A percentile compares a stretch with the other conserved stretches of the same genome.
Evolutionary conservation across 768 basidiomycete genomes (phyloP).

Genomic region (Coprinellus aureogranulatus): DNA sequence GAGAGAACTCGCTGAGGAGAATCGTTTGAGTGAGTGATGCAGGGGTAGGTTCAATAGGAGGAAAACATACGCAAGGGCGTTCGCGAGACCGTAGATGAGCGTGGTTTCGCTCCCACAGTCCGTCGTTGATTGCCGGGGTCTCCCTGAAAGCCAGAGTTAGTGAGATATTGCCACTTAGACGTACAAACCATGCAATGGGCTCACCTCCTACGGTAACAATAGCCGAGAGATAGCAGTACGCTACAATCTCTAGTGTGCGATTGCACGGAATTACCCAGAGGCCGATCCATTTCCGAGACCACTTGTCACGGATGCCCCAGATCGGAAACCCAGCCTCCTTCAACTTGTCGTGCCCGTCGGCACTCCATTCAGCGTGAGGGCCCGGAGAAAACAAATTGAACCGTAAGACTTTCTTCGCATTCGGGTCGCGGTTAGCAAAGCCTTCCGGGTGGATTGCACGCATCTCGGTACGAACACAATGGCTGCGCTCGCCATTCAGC

Average conservation of each 20-base stretch:
- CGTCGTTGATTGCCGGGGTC: slow-evolving; percentile 15
- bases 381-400: slow-evolving; percentile 19
- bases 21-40: too few relatives aligned
- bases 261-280: slow-evolving; percentile 29
- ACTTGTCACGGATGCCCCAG: slow-evolving; percentile 26
- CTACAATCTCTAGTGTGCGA: slow-evolving; percentile 15
- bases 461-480: slow-evolving; percentile 5
- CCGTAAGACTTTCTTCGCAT: slow-evolving; percentile 20
- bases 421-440: slow-evolving; percentile 7
- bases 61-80: slow-evolving; percentile 16
- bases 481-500: not conserved
- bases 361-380: slow-evolving; percentile 27
- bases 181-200: not conserved
- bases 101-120: slow-evolving; percentile 17
- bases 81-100: slow-evolving; percentile 14
- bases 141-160: slow-evolving; percentile 7
- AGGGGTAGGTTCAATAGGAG: too few relatives aligned
- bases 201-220: slow-evolving; percentile 19
- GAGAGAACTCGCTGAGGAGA: not conserved
- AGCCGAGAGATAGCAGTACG: slow-evolving; percentile 21
- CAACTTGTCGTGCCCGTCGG: slow-evolving; percentile 35
- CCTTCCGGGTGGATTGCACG: slow-evolving; percentile 1
- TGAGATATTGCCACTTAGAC: not conserved
- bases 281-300: slow-evolving; percentile 15
- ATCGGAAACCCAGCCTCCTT: slow-evolving; percentile 28